Conservation (phyloP, 2,329 filamentous ascomycete genomes). For the Cercospora sp. region DNA sequence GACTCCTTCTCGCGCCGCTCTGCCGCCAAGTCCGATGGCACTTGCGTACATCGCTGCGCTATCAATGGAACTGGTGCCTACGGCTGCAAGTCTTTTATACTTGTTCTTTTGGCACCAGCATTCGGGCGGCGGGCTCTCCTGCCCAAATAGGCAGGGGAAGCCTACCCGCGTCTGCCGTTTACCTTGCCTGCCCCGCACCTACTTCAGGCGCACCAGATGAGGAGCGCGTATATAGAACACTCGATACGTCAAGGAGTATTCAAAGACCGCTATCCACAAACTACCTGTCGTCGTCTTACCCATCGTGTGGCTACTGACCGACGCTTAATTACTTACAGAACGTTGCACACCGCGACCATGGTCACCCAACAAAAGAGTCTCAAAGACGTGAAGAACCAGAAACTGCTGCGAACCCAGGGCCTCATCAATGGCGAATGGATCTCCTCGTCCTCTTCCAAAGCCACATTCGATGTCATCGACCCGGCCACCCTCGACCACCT, state of each 20-base stretch:
- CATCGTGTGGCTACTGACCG: neutral
- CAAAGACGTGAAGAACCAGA: slow-evolving; percentile 24
- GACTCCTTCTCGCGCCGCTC: neutral
- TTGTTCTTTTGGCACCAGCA: neutral
- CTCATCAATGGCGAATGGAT: slow-evolving; percentile 34
- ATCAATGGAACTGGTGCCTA: too few species aligned
- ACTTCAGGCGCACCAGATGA: neutral
- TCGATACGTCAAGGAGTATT: slow-evolving; percentile 1
- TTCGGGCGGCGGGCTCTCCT: slow-evolving; percentile 1
- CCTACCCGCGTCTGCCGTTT: neutral
- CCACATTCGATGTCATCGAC: slow-evolving; percentile 33
- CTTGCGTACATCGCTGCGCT: neutral
- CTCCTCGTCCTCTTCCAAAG: slow-evolving; percentile 47
- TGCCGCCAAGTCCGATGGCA: neutral
- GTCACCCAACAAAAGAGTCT: slow-evolving; percentile 20
- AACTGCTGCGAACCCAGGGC: slow-evolving; percentile 25
- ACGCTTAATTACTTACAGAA: neutral
- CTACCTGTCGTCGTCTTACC: neutral
- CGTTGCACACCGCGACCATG: slow-evolving; percentile 6
- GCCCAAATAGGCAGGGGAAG: slow-evolving; percentile 2
- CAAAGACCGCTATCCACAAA: neutral
- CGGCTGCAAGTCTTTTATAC: neutral
- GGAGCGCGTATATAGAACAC: neutral
- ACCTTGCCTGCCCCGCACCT: slow-evolving; percentile 8
- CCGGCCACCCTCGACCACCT: slow-evolving; percentile 27